These are phyloP conservation scores for Daldinia eschscholtzii DNA, from an alignment of 2,329 filamentous ascomycete genomes.

Conservation along the genomic window DNA sequence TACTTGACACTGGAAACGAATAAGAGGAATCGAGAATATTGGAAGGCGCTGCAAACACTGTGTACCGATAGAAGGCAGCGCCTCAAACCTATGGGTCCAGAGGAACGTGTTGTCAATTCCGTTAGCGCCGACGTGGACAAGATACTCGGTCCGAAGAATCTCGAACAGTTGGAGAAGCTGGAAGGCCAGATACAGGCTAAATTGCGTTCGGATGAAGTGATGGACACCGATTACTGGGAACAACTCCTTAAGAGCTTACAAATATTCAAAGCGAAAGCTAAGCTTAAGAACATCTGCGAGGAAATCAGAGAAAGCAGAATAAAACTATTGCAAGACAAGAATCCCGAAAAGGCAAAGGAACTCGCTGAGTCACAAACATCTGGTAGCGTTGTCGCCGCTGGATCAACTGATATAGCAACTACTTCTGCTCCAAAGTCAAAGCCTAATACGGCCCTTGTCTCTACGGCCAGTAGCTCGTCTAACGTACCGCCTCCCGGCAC, in stretches of 20 bases:
- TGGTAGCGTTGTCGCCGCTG: constrained; percentile 54
- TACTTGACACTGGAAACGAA: constrained; percentile 87
- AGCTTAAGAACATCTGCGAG: constrained; percentile 81
- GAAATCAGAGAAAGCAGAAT: constrained; percentile 79
- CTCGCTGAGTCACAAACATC: constrained; percentile 56
- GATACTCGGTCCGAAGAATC: constrained; percentile 85
- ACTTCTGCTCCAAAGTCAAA: constrained; percentile 48
- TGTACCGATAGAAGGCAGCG: constrained; percentile 81
- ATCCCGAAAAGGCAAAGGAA: constrained; percentile 73
- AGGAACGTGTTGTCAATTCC: constrained; percentile 82
- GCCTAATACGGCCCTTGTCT: constrained; percentile 25
- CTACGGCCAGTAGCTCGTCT: constrained; percentile 53
- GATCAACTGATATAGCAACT: constrained; percentile 50
- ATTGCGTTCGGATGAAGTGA: constrained; percentile 86
- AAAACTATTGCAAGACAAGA: constrained; percentile 73
- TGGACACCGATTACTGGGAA: constrained; percentile 98
- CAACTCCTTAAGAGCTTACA: constrained; percentile 86
- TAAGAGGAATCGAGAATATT: constrained; percentile 84
- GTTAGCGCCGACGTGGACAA: constrained; percentile 90
- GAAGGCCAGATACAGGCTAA: constrained; percentile 91
- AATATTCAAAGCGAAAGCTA: constrained; percentile 93
- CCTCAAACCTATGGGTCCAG: constrained; percentile 69
- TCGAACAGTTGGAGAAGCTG: constrained; percentile 86
- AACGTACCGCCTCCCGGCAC: constrained; percentile 66
- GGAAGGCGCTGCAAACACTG: constrained; percentile 89